A percentile compares a stretch with the other conserved stretches of the same genome.
These are phyloP conservation scores for Cryptococcus sp. DNA, from an alignment of 1,284 basidiomycete species.

Conservation along the genomic window DNA sequence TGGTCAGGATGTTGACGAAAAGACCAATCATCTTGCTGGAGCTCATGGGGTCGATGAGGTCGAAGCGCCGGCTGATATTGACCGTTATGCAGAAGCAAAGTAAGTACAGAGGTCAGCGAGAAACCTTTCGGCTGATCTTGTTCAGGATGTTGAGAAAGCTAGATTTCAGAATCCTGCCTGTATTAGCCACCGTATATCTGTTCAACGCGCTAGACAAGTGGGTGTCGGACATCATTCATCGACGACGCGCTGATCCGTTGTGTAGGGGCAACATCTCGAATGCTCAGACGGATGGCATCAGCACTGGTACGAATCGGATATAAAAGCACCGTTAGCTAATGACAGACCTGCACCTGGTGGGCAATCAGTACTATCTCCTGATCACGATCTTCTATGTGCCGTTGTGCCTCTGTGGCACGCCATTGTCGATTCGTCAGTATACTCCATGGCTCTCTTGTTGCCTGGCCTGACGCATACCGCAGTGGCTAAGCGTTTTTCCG, in stretches of 20 bases:
- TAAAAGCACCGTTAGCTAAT: neutral
- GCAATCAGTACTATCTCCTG: conserved; percentile 31
- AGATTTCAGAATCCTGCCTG: conserved; percentile 18
- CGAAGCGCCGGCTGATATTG: no score
- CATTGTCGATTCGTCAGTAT: conserved; percentile 52
- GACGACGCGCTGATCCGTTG: neutral
- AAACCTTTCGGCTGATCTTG: neutral
- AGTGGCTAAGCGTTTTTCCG: conserved; percentile 58
- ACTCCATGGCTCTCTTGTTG: neutral
- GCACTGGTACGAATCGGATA: conserved; percentile 28
- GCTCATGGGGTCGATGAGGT: no score
- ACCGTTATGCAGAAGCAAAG: no score
- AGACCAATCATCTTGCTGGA: no score
- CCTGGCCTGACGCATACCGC: neutral
- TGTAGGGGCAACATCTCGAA: conserved; percentile 58
- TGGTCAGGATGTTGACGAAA: no score
- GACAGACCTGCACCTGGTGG: conserved; percentile 35
- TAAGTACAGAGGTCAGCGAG: no score
- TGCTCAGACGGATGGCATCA: conserved; percentile 61
- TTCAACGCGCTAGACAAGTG: conserved; percentile 59
- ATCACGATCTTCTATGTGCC: conserved; percentile 22
- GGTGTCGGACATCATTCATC: neutral
- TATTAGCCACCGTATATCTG: conserved; percentile 21
- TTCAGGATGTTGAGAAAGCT: conserved; percentile 15
- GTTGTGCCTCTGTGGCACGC: conserved; percentile 56